These are phyloP conservation scores for Leucogyrophana mollusca DNA, from an alignment of 768 basidiomycete species.

Conservation along the genomic window DNA sequence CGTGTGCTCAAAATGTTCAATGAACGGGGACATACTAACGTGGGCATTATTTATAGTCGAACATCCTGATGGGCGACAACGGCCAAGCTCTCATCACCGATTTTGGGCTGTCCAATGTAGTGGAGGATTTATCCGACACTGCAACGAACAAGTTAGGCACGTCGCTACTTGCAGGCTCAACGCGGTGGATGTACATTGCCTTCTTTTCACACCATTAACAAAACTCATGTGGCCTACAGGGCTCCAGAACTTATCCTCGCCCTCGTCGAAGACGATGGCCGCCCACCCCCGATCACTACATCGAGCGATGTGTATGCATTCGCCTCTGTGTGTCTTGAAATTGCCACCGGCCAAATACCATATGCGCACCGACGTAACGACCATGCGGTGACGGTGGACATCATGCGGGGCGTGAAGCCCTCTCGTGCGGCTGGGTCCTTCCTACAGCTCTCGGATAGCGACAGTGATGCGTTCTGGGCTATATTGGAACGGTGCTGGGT, in stretches of 20 bases:
- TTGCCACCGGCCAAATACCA: conserved; percentile 50
- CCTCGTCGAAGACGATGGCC: conserved; percentile 46
- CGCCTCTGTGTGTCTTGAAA: conserved; percentile 57
- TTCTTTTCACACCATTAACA: too few species aligned
- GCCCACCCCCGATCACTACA: conserved; percentile 44
- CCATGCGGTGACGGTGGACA: conserved; percentile 54
- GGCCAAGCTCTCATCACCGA: conserved; percentile 58
- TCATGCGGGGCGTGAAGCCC: conserved; percentile 50
- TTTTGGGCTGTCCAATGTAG: conserved; percentile 59
- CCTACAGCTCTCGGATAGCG: conserved; percentile 11
- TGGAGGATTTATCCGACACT: conserved; percentile 46
- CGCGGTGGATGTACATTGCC: conserved; percentile 32
- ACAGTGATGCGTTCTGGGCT: conserved; percentile 40
- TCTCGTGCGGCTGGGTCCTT: conserved; percentile 29
- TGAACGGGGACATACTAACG: too few species aligned
- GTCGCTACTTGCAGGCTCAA: conserved; percentile 32
- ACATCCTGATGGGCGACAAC: conserved; percentile 53
- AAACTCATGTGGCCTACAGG: too few species aligned
- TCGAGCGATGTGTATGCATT: conserved; percentile 62
- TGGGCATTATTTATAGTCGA: conserved; percentile 42
- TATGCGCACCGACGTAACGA: conserved; percentile 55
- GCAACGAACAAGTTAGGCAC: conserved; percentile 25
- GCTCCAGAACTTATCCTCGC: conserved; percentile 57
- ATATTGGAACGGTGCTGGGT: conserved; percentile 49
- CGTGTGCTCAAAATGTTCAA: too few species aligned